Evolutionary conservation across 495 filamentous ascomycete genomes (phyloP).

Genomic region (Penicillium coffeae): DNA sequence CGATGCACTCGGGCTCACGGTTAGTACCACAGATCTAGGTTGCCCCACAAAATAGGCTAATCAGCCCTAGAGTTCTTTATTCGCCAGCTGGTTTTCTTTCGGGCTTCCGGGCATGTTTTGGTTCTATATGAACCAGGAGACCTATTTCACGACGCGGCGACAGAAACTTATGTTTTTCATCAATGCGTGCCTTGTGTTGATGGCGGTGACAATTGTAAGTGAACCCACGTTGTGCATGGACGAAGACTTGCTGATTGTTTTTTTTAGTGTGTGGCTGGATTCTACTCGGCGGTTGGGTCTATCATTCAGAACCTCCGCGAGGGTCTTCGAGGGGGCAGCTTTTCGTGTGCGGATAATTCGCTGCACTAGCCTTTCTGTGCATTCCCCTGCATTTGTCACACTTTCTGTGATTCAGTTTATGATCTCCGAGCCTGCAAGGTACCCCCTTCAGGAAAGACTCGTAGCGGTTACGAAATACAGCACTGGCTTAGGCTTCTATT

Average conservation of each 20-base stretch:
- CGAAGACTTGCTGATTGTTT: no score
- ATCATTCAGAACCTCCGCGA: constrained; percentile 18
- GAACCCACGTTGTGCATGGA: not conserved
- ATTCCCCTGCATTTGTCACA: no score
- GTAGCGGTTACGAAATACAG: no score
- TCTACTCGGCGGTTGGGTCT: constrained; percentile 31
- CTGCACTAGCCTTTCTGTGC: constrained; percentile 1
- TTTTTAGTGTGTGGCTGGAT: constrained; percentile 24
- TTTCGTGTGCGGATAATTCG: constrained; percentile 33
- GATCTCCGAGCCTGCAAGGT: no score
- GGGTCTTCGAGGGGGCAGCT: constrained; percentile 18
- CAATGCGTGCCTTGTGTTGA: constrained; percentile 18
- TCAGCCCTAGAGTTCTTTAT: constrained; percentile 17
- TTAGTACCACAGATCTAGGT: constrained; percentile 5
- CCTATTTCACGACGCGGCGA: constrained; percentile 14
- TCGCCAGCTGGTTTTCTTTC: constrained; percentile 29
- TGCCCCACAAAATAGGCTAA: not conserved
- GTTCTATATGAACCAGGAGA: constrained; percentile 28
- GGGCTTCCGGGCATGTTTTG: constrained; percentile 30
- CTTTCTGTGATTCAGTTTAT: not conserved
- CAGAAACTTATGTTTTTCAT: constrained; percentile 22
- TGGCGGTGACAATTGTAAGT: constrained; percentile 31
- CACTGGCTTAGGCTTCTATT: no score
- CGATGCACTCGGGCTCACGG: constrained; percentile 48
- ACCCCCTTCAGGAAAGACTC: no score